Evolutionary conservation across 2,329 filamentous ascomycete genomes (phyloP).

Genomic region (Sclerotinia nivalis): DNA sequence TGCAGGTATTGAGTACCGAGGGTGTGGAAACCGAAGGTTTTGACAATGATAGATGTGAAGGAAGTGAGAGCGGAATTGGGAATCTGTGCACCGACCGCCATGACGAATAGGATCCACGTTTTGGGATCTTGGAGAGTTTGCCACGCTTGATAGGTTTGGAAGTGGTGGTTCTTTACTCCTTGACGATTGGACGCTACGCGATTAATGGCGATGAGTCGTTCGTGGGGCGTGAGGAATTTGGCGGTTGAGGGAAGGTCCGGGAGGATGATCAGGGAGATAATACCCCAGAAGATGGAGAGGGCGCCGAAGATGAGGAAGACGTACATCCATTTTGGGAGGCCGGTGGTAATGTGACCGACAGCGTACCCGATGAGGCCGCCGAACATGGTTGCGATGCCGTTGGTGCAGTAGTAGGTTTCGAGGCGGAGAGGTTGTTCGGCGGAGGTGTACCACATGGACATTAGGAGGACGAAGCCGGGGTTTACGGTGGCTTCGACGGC

Average conservation of each 20-base stretch:
- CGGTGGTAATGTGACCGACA: conserved; percentile 57
- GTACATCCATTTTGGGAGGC: conserved; percentile 55
- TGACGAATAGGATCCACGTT: conserved; percentile 59
- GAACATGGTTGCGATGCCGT: conserved; percentile 48
- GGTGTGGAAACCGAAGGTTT: conserved; percentile 43
- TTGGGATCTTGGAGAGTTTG: conserved; percentile 55
- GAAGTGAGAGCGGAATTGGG: conserved; percentile 58
- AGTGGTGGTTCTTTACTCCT: conserved; percentile 55
- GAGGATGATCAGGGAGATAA: conserved; percentile 57
- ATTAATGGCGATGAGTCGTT: conserved; percentile 56
- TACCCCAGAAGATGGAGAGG: conserved; percentile 54
- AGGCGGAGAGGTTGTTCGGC: conserved; percentile 44
- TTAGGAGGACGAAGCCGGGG: conserved; percentile 48
- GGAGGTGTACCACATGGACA: conserved; percentile 46
- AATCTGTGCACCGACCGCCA: conserved; percentile 53
- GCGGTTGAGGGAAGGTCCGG: conserved; percentile 64
- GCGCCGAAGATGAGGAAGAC: conserved; percentile 61
- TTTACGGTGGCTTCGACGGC: conserved; percentile 57
- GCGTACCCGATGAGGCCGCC: conserved; percentile 50
- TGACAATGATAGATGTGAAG: conserved; percentile 42
- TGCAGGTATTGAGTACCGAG: conserved; percentile 58
- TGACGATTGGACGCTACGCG: conserved; percentile 53
- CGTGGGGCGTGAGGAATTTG: conserved; percentile 58
- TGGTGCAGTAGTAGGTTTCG: conserved; percentile 45
- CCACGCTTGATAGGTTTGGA: conserved; percentile 49